Base-by-base conservation (phyloP, 148 eudicot species). In the Heliosperma pusillum region DNA sequence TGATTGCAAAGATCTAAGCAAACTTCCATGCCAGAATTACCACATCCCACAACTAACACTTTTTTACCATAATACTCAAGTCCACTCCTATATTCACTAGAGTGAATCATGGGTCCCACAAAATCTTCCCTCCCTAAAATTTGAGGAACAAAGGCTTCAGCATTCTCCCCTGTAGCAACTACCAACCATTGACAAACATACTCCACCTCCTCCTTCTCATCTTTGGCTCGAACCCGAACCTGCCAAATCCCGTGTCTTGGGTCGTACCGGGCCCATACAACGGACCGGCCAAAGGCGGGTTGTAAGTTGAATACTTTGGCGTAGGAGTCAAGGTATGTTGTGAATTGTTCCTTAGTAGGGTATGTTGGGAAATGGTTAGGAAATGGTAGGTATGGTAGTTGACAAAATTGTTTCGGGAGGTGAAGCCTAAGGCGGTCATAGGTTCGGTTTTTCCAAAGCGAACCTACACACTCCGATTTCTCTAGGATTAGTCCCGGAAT, bases 21-120 rank as follows among this genome's bases (percentile, higher is more conserved):
- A 24, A 90, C 84, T 45, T 90, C 94, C 94, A 90, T 90, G 55
- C 94, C 94, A 0, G 94, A 90, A 80, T 90, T 90, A 2, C 94
- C 94, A 90, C 94, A 88, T 1, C 94, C 95, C 59, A 90, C 89
- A 16, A 88, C 91, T 83, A 90, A 81, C 62, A 90, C 90, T 36
- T 42, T 85, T 77, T 83, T 82, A 2, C 79, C 80, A 8, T 26
- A 10, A 76, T 79, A 87, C 12, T 47, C 79, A 12, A 81, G 57
- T 7, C 95, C 95, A 58, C 83, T 86, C 33, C 81, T 88, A 52
- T 90, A 90, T 36, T 76, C 80, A 75, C 91, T 88, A 0, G 91
- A 86, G 17, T 90, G 94, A 15, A 85, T 3, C 3, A 88, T 67
- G 1, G 33, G 42, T 25, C 91, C 91, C 7, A 3, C 79, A 77